Base-by-base conservation (phyloP, 2,329 filamentous ascomycete genomes). In the Stagonosporopsis tanaceti region DNA sequence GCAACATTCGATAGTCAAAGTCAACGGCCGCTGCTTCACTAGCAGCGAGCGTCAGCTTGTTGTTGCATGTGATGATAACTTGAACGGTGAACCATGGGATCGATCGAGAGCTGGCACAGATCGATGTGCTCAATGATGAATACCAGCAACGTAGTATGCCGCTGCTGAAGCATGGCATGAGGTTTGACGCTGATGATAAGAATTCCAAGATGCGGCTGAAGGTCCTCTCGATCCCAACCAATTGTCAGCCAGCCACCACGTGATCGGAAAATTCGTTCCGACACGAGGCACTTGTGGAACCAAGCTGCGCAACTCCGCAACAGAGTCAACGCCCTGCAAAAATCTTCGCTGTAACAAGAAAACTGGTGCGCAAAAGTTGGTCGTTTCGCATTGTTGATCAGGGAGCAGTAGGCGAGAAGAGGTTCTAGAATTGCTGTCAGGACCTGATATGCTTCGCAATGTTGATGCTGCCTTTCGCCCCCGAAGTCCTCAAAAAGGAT, bases 21-120 rank as follows among this genome's bases (percentile, higher is more conserved):
- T 20, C n/a, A 50, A 50, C 38, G 35, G 53, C 12, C 22, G 22
- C 40, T 51, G 47, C 34, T 46, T 30, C 14, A 6, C 11, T 40
- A 27, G 30, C 51, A 47, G 34, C 35, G 46, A 34, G n/a, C 4
- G 27, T 42, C 53, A 56, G 41, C 35, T 38, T 35, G 24, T 22
- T 9, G 14, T 40, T 25, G 35, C 53, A 56, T 39, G 41, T 56
- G 53, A 50, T 24, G 25, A 22, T 5, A 14, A 12, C 2, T 9
- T 17, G 22, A 2, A 2, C 24, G 8, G 9, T 20, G 20, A 46
- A 24, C 41, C 27, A 24, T 40, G 22, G 27, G 20, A 30, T 20
- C 8, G 9, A 39, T 45, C 17, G 7, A 34, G n/a, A 12, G 40
- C 35, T 41, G 34, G 35, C 24, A 25, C 20, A 46, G 32, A 27